A percentile compares a stretch with the other conserved stretches of the same genome.
Evolutionary conservation across 257 asterid species (phyloP).

Genomic region (Nicotiana sylvestris): DNA sequence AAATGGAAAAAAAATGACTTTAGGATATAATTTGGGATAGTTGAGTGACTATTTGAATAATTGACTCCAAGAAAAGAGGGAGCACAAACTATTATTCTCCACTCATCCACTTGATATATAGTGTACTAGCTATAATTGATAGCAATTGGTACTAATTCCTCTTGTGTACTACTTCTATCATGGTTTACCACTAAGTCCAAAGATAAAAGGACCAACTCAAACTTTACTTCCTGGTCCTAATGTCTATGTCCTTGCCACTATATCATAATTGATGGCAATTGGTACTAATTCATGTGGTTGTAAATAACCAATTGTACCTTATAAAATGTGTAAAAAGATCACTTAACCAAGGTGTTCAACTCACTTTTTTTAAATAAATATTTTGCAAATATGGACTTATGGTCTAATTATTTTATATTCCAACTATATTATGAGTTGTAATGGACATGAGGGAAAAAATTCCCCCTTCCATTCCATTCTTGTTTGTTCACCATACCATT

Average conservation of each 20-base stretch:
- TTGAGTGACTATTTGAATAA: no score
- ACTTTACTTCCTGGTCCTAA: background rate
- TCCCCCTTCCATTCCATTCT: no score
- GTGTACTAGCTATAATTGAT: background rate
- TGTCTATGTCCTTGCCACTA: background rate
- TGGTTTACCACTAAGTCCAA: background rate
- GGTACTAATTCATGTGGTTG: background rate
- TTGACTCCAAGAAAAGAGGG: background rate
- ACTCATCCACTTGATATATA: constrained; percentile 5
- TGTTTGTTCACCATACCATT: no score
- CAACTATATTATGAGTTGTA: no score
- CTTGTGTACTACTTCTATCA: background rate
- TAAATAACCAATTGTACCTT: background rate
- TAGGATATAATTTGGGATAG: no score
- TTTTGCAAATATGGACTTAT: no score
- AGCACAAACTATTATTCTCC: constrained; percentile 10
- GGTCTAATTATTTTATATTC: no score
- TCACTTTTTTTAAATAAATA: no score
- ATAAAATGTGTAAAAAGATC: background rate
- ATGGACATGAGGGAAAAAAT: no score
- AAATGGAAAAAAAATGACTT: no score
- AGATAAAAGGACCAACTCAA: background rate
- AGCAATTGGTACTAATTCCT: background rate
- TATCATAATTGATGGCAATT: background rate
- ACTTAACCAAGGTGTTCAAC: background rate